Conservation (phyloP, 768 basidiomycete species). For the Mycena rosella region DNA sequence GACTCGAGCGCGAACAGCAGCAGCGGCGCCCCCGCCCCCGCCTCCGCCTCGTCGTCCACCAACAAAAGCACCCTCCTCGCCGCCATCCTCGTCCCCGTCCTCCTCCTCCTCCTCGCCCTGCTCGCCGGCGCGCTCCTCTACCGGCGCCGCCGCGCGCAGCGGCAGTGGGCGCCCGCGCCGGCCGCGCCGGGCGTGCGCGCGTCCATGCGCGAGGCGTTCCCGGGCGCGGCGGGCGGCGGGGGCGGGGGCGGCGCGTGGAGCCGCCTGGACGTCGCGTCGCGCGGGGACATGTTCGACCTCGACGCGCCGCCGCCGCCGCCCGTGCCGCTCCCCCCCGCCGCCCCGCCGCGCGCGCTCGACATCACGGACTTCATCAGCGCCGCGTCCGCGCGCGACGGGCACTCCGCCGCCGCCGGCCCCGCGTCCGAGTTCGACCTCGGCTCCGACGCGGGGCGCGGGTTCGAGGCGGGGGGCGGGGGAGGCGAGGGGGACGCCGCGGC, state of each 20-base stretch:
- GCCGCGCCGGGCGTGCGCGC: not conserved
- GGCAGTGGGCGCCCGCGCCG: not conserved
- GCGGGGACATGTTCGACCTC: conserved; percentile 19
- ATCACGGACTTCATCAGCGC: conserved; percentile 18
- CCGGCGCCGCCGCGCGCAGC: conserved; percentile 2
- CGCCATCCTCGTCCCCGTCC: conserved; percentile 13
- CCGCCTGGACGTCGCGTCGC: conserved; percentile 34
- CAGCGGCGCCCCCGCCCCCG: not conserved
- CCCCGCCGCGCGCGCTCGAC: conserved; percentile 5
- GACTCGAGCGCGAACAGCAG: too few species aligned
- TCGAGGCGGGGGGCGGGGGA: too few species aligned
- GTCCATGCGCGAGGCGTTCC: not conserved
- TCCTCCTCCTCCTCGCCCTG: not conserved
- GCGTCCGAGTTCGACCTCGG: too few species aligned
- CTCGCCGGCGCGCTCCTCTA: not conserved
- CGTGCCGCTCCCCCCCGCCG: not conserved
- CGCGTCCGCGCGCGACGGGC: not conserved
- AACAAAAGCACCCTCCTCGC: not conserved
- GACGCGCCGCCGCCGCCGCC: not conserved
- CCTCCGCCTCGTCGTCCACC: not conserved
- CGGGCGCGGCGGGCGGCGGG: not conserved
- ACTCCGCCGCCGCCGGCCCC: conserved; percentile 1
- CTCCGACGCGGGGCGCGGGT: too few species aligned
- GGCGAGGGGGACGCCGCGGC: too few species aligned
- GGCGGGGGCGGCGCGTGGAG: conserved; percentile 30